Percentiles rank a stretch among this genome's conserved stretches.
phyloP scores from a whole-genome alignment of 2,329 filamentous ascomycete species.

The Aspergillus sp. region DNA sequence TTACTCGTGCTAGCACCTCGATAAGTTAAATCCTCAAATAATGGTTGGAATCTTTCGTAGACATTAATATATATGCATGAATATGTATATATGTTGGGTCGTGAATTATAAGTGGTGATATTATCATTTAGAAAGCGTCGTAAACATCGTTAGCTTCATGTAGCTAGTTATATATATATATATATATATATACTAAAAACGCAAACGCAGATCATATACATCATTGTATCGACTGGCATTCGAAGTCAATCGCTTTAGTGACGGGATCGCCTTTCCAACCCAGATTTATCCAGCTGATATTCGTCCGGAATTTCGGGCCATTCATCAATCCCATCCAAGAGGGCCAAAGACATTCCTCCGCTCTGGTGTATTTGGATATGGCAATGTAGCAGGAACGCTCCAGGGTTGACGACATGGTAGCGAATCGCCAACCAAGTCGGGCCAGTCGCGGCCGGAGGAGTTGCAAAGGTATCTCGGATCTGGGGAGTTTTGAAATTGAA shows the following conservation, averaged over 20 bases:
- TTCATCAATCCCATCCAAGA: constrained; percentile 44
- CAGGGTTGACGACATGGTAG: constrained; percentile 55
- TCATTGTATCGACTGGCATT: neutral
- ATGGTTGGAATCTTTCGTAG: too few relatives aligned
- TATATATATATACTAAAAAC: neutral
- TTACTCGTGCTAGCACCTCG: too few relatives aligned
- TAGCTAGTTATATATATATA: too few relatives aligned
- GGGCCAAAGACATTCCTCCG: constrained; percentile 57
- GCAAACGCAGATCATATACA: neutral
- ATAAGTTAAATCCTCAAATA: too few relatives aligned
- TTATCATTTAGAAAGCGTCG: too few relatives aligned
- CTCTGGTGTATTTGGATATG: constrained; percentile 56
- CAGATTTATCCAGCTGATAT: constrained; percentile 17
- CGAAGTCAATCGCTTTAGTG: neutral
- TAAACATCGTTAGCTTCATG: neutral
- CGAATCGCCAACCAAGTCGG: constrained; percentile 53
- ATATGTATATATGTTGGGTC: too few relatives aligned
- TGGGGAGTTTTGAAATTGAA: constrained; percentile 62
- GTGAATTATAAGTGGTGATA: too few relatives aligned
- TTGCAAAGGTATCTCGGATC: constrained; percentile 52
- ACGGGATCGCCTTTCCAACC: neutral
- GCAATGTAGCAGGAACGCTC: constrained; percentile 57
- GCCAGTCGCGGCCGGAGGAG: constrained; percentile 31
- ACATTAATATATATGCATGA: too few relatives aligned
- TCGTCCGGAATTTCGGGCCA: constrained; percentile 31